Evolutionary conservation across 257 asterid species (phyloP).

Genomic region (Solanum verrucosum): DNA sequence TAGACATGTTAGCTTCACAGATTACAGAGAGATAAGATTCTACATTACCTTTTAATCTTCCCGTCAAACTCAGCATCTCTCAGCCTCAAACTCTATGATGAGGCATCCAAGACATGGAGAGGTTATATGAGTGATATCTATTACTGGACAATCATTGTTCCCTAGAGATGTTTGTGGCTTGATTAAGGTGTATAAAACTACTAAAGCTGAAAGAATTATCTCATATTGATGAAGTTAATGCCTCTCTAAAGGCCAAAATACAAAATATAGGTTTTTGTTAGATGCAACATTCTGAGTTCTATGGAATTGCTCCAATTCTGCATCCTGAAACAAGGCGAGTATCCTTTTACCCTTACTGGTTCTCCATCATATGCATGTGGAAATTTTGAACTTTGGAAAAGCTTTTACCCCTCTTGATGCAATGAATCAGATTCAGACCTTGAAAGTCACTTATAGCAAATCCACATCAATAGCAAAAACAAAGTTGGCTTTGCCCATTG

Average conservation of each 20-base stretch:
- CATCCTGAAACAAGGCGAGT: not conserved
- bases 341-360: not conserved
- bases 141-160: not conserved
- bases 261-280: not conserved
- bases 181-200: not conserved
- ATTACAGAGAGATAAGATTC: not conserved
- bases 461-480: not conserved
- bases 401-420: not conserved
- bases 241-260: not conserved
- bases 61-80: not conserved
- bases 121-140: not conserved
- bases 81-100: not conserved
- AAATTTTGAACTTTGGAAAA: not conserved
- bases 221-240: not conserved
- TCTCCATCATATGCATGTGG: not conserved
- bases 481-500: not conserved
- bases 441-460: not conserved
- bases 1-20: not conserved
- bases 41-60: not conserved
- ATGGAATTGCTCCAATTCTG: not conserved
- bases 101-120: not conserved
- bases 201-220: not conserved
- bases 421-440: not conserved
- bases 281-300: not conserved
- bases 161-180: not conserved